Percentiles rank a stretch among this genome's conserved stretches.
Conservation (phyloP, 805 yeast genomes). For the Teunomyces atbi region DNA sequence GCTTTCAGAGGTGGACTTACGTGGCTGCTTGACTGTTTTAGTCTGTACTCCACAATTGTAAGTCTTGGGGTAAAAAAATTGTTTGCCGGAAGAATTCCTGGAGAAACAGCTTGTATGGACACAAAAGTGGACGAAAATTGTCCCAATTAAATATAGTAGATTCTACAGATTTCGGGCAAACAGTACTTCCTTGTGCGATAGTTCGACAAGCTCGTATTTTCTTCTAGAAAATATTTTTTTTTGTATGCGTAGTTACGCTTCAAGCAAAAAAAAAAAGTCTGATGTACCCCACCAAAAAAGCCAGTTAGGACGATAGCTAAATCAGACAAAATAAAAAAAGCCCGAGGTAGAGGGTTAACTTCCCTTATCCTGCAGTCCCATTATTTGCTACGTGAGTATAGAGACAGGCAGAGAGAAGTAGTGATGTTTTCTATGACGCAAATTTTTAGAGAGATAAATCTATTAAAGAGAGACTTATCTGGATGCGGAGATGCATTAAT, state of each 20-base stretch:
- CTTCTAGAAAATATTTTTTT: neutral
- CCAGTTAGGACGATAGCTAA: neutral
- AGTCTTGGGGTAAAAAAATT: neutral
- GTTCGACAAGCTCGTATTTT: neutral
- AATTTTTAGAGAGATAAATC: too few relatives aligned
- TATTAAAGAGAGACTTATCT: too few relatives aligned
- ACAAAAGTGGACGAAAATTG: neutral
- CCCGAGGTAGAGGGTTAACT: too few relatives aligned
- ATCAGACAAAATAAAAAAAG: too few relatives aligned
- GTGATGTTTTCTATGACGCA: too few relatives aligned
- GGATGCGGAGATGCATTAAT: too few relatives aligned
- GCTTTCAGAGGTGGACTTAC: too few relatives aligned
- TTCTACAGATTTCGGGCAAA: neutral
- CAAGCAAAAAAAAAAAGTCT: neutral
- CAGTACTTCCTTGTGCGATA: neutral
- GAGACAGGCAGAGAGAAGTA: too few relatives aligned
- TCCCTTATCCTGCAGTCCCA: too few relatives aligned
- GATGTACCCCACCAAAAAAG: neutral
- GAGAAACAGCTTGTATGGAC: conserved; percentile 1
- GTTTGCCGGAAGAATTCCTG: conserved; percentile 4
- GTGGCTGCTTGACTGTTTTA: too few relatives aligned
- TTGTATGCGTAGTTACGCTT: too few relatives aligned
- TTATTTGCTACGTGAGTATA: too few relatives aligned
- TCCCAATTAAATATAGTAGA: neutral
- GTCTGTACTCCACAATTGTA: neutral